Evolutionary conservation across 768 basidiomycete genomes (phyloP), one percentile per base, ranked within the genome.

Genomic region (Suillus cothurnatus): DNA sequence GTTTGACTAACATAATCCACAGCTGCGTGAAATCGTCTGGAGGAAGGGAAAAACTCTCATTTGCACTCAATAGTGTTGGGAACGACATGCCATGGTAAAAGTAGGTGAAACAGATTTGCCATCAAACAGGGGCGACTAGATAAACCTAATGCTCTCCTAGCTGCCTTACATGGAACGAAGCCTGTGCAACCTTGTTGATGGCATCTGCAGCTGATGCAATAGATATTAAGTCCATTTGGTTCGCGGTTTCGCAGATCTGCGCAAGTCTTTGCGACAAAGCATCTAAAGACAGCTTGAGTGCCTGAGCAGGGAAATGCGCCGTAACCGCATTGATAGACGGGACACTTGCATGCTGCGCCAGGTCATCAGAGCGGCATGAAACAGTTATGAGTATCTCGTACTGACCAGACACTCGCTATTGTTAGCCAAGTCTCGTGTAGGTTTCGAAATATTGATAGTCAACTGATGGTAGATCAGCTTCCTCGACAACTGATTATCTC

Each of bases 131-230:
- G 38, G 38, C 26, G 61, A 43, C 38, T 11, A 23, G 61, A 61
- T 34, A 28, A 64, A 31, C 8, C 23, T 62, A 63, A 52, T 77
- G 81, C 78, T 80, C 78, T 65, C 86, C 85, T 61, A 91, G 76
- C 62, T 86, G 81, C 64, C 82, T 85, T 61, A 91, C 83, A 64
- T 89, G 83, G 11, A 78, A 76, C 66, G 92, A 77, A 7, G 91
- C 90, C 64, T 84, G 82, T 1, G 85, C 81, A 9, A 90, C 85
- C 72, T 90, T 91, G 50, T 78, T 74, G 36, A 93, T 88, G 1
- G 89, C 84, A 67, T 92, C 90, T n/a, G 91, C 89, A 19, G 84
- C 85, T 55, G 78, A 75, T 47, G 81, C 84, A 58, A 93, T 84
- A 6, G 82, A 78, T 28, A 70, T 60, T 38, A 82, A 79, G 70